phyloP scores from a whole-genome alignment of 1,284 basidiomycete genomes.

The Ceratobasidium sp. region DNA sequence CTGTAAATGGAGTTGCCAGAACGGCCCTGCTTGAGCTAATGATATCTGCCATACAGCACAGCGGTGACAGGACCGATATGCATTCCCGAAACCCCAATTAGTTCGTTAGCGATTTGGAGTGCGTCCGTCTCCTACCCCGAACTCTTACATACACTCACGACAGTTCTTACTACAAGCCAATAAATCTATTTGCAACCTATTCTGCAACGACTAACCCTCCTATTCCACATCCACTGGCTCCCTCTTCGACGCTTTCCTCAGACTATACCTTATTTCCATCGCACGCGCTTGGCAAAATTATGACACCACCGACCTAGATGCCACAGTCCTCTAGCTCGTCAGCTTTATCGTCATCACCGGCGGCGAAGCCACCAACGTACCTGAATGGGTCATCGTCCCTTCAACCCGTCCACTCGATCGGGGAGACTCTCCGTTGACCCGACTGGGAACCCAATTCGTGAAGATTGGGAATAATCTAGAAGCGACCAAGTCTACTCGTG shows the following conservation, averaged over 20 bases:
- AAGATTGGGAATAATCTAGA: slow-evolving; percentile 66
- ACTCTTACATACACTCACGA: neutral
- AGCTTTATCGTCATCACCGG: slow-evolving; percentile 75
- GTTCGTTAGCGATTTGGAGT: slow-evolving; percentile 17
- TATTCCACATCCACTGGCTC: slow-evolving; percentile 67
- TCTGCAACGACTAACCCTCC: slow-evolving; percentile 61
- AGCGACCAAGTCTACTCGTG: too few relatives aligned
- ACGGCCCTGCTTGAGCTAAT: slow-evolving; percentile 62
- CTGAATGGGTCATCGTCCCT: slow-evolving; percentile 54
- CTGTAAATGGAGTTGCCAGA: slow-evolving; percentile 66
- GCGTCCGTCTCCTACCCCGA: neutral
- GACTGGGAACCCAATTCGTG: slow-evolving; percentile 72
- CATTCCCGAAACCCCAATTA: slow-evolving; percentile 57
- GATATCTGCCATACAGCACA: slow-evolving; percentile 61
- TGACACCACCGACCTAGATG: slow-evolving; percentile 45
- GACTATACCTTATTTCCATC: slow-evolving; percentile 62
- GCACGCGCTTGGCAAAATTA: slow-evolving; percentile 58
- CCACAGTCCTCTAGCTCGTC: slow-evolving; percentile 61
- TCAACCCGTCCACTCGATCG: slow-evolving; percentile 54
- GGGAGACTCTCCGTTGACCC: slow-evolving; percentile 53
- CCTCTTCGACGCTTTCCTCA: slow-evolving; percentile 64
- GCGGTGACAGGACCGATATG: slow-evolving; percentile 66
- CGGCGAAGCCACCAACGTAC: slow-evolving; percentile 60
- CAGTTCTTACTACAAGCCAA: neutral
- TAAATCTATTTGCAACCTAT: slow-evolving; percentile 59